Evolutionary conservation across 1,284 basidiomycete species (phyloP), one percentile per base, ranked within the genome.

Genomic region (Apiotrichum montevideense): DNA sequence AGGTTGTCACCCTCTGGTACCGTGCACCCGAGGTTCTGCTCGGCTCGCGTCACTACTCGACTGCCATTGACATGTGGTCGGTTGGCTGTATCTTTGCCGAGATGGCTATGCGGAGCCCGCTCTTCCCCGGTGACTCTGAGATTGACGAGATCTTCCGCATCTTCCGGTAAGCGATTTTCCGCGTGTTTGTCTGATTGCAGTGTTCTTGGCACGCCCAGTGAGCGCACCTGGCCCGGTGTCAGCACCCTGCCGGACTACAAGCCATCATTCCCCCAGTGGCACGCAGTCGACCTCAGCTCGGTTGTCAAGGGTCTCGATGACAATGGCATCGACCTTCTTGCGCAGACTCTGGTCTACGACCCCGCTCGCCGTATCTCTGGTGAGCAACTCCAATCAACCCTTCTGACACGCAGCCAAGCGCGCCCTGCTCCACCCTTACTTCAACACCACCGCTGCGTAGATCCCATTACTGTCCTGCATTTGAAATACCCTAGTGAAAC

Each of bases 141-240:
- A 98, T 98, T 69, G 95, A 98, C 79, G 94, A 98, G 79, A 98
- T 98, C 67, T 98, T 98, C 84, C 90, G 93, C 78, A 98, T 98
- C 71, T 98, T 98, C 83, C 85, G 89, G 50, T 51, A 21, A 15
- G 41, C 33, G 90, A 90, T 67, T 21, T 15, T 15, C 13, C 42
- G 40, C 46, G 15, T 14, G 41, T 14, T 10, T 21, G 21, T 34
- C 40, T 43, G 10, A 34, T 11, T 4, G 3, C 15, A 51, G 50
- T 69, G 82, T 94, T 37, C 82, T 97, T 51, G 95, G 95, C 21
- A 98, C 96, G n/a, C 95, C 95, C 2, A 88, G 85, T 67, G 94
- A 98, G 68, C 85, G 90, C 39, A 80, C 79, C 8, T 98, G 95
- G 95, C 95, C 94, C 0, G 93, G 93, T 4, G 87, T 98, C 39